Conservation (phyloP, 106 monocot species). For the Allium cepa region DNA sequence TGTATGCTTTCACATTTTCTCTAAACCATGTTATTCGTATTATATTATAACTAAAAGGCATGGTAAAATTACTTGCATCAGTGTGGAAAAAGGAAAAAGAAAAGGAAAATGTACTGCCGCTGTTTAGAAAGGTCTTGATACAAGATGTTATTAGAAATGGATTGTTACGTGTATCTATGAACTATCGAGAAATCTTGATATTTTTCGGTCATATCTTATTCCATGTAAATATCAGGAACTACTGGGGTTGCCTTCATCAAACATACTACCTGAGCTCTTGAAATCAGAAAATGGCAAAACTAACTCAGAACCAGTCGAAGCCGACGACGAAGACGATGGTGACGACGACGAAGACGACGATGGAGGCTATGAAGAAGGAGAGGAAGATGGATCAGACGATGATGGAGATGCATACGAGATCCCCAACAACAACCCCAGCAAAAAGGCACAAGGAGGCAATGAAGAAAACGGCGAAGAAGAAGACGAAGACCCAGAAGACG, state of each 20-base stretch:
- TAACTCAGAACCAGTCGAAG: constrained; percentile 12
- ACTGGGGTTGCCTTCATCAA: background rate
- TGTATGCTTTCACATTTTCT: too few relatives aligned
- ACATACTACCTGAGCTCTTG: background rate
- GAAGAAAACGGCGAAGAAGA: constrained; percentile 17
- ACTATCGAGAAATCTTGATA: too few relatives aligned
- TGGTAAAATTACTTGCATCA: too few relatives aligned
- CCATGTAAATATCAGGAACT: background rate
- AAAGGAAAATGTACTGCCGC: too few relatives aligned
- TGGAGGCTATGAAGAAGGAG: constrained; percentile 12
- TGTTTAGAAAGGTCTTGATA: too few relatives aligned
- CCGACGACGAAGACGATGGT: constrained; percentile 18
- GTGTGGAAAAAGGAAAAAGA: too few relatives aligned
- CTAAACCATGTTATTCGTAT: too few relatives aligned
- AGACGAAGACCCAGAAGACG: constrained; percentile 13
- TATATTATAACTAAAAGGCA: too few relatives aligned
- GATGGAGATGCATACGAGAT: constrained; percentile 15
- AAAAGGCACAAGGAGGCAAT: constrained; percentile 15
- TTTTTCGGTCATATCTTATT: too few relatives aligned
- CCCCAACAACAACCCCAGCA: constrained; percentile 8
- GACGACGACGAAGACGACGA: constrained; percentile 13
- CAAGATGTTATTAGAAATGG: too few relatives aligned
- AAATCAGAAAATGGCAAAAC: constrained; percentile 2
- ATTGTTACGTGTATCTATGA: too few relatives aligned
- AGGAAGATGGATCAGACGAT: constrained; percentile 11